A percentile compares a stretch with the other conserved stretches of the same genome.
Evolutionary conservation across 768 basidiomycete genomes (phyloP).

Genomic region (Lentinula sp.): DNA sequence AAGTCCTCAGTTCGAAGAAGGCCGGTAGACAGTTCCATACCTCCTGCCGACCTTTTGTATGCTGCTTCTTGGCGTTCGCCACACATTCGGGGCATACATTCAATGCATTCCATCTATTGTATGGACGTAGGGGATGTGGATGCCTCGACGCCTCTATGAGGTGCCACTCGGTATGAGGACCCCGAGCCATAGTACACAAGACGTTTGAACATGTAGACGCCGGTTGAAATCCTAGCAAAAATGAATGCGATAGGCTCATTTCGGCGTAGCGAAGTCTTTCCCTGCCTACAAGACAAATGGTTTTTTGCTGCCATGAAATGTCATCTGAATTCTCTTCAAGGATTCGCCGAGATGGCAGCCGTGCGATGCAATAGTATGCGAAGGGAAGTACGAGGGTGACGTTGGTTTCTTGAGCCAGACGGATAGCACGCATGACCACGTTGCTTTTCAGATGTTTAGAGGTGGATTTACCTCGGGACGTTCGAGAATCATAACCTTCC

Average conservation of each 20-base stretch:
- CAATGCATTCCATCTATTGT: constrained; percentile 12
- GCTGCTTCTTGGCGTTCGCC: constrained; percentile 13
- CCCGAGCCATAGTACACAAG: constrained; percentile 26
- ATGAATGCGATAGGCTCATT: constrained; percentile 33
- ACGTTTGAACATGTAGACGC: constrained; percentile 22
- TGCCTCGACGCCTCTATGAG: constrained; percentile 27
- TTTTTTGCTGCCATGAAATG: constrained; percentile 33
- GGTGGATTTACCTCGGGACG: constrained; percentile 11
- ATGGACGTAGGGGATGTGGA: constrained; percentile 18
- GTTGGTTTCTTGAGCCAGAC: constrained; percentile 34
- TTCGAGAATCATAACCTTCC: constrained; percentile 25
- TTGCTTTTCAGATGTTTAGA: constrained; percentile 28
- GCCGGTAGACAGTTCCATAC: constrained; percentile 17
- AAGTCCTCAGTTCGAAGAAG: constrained; percentile 14
- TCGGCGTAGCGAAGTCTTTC: constrained; percentile 35
- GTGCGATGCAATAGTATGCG: constrained; percentile 43
- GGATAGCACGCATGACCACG: constrained; percentile 36
- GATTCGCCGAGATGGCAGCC: constrained; percentile 30
- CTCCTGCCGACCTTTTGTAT: constrained; percentile 15
- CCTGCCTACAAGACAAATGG: constrained; percentile 32
- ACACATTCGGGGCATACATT: constrained; percentile 16
- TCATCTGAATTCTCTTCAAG: constrained; percentile 27
- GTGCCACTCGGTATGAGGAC: constrained; percentile 39
- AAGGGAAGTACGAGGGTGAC: constrained; percentile 38
- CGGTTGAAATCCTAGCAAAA: constrained; percentile 32